Evolutionary conservation across 352 stramenopile species (phyloP).

Genomic region (Albugo candida): DNA sequence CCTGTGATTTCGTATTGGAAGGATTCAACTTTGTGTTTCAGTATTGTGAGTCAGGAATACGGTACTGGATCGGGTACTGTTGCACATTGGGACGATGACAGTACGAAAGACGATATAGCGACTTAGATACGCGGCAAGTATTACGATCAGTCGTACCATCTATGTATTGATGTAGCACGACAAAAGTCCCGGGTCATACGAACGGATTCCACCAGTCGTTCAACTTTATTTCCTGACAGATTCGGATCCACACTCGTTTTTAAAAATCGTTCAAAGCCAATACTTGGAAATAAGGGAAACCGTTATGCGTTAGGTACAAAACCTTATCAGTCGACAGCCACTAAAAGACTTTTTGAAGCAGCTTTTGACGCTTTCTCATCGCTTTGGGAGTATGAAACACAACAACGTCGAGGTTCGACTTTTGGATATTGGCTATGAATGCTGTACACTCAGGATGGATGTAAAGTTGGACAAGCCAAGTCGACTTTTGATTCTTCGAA

Average conservation of each 20-base stretch:
- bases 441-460: not conserved
- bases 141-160: not conserved
- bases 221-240: no score
- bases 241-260: no score
- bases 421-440: no score
- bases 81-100: slow-evolving; percentile 2
- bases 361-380: no score
- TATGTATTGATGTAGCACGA: not conserved
- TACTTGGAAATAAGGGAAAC: no score
- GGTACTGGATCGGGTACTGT: slow-evolving; percentile 2
- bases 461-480: not conserved
- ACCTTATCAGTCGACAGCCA: no score
- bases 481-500: not conserved
- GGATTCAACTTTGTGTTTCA: slow-evolving; percentile 9
- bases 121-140: not conserved
- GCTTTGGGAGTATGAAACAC: no score
- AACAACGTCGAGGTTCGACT: no score
- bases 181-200: not conserved
- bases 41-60: not conserved
- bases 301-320: no score
- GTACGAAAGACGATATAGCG: slow-evolving; percentile 8
- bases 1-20: slow-evolving; percentile 24
- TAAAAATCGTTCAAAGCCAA: no score
- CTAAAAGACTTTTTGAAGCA: no score
- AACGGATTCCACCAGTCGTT: no score